Percentiles rank a stretch among this genome's conserved stretches.
Evolutionary conservation across 331 rosid species (phyloP).

Genomic region (Cydonia oblonga): DNA sequence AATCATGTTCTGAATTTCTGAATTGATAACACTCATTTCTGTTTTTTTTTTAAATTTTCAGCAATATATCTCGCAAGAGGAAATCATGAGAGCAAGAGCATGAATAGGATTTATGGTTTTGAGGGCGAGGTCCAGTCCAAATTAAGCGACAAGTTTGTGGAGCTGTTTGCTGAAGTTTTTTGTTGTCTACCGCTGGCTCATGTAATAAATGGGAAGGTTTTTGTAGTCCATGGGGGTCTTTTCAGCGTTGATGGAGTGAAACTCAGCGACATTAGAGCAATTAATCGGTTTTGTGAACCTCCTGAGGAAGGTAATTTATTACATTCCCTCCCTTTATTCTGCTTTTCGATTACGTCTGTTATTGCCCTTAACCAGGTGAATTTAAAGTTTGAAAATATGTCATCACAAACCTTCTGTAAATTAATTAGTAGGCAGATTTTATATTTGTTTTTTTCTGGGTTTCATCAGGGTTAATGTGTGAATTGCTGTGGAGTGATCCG

Average conservation of each 20-base stretch:
- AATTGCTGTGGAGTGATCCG: constrained; percentile 97
- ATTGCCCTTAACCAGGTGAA: not conserved
- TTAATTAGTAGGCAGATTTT: constrained; percentile 1
- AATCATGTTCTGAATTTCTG: not conserved
- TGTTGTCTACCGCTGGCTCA: constrained; percentile 90
- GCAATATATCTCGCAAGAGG: constrained; percentile 93
- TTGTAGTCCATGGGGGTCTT: constrained; percentile 97
- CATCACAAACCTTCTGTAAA: not conserved
- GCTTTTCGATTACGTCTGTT: not conserved
- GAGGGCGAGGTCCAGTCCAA: constrained; percentile 97
- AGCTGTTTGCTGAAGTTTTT: constrained; percentile 93
- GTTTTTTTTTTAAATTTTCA: constrained; percentile 23
- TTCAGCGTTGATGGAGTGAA: constrained; percentile 96
- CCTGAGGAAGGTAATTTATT: constrained; percentile 76
- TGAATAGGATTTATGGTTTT: constrained; percentile 98
- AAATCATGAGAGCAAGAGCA: constrained; percentile 97
- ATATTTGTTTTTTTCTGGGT: not conserved
- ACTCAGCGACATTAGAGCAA: constrained; percentile 69
- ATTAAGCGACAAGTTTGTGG: constrained; percentile 76
- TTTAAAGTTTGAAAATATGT: not conserved
- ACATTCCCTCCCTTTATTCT: not conserved
- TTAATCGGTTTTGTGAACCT: constrained; percentile 97
- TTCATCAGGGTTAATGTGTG: constrained; percentile 89
- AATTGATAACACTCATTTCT: constrained; percentile 1
- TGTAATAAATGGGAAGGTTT: constrained; percentile 73